Conservation (phyloP, 2,329 filamentous ascomycete species). For the Phaeosphaeria sp. region DNA sequence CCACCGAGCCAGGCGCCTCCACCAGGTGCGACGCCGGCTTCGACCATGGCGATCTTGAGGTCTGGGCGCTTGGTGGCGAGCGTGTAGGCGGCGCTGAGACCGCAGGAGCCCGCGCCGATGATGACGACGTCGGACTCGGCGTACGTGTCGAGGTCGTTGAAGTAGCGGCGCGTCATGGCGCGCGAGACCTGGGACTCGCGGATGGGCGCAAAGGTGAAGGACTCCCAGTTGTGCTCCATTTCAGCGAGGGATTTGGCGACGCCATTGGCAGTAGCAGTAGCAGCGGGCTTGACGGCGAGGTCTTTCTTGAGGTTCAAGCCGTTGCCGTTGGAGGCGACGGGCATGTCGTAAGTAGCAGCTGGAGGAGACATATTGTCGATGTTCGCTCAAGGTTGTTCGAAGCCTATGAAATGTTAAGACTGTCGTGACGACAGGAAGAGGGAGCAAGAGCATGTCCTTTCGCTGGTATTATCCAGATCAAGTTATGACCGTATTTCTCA, state of each 20-base stretch:
- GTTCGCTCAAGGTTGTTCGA: slow-evolving; percentile 39
- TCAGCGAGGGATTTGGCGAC: slow-evolving; percentile 65
- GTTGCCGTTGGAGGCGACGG: slow-evolving; percentile 44
- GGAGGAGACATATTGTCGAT: slow-evolving; percentile 73
- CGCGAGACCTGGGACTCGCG: slow-evolving; percentile 91
- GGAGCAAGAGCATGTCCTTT: slow-evolving; percentile 88
- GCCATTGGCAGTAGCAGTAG: slow-evolving; percentile 38
- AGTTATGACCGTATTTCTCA: slow-evolving; percentile 96
- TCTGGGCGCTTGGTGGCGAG: slow-evolving; percentile 84
- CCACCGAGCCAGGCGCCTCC: slow-evolving; percentile 93
- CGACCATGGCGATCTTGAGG: slow-evolving; percentile 88
- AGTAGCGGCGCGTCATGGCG: slow-evolving; percentile 94
- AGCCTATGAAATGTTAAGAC: slow-evolving; percentile 41
- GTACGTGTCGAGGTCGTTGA: slow-evolving; percentile 84
- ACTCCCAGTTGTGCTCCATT: slow-evolving; percentile 79
- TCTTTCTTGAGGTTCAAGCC: slow-evolving; percentile 43
- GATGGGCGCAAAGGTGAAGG: slow-evolving; percentile 83
- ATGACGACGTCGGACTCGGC: slow-evolving; percentile 95
- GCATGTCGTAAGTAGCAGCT: slow-evolving; percentile 65
- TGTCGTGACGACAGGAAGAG: slow-evolving; percentile 41
- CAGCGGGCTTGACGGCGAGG: slow-evolving; percentile 57
- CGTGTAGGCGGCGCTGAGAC: slow-evolving; percentile 82
- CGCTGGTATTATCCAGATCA: slow-evolving; percentile 99
- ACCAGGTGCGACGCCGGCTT: slow-evolving; percentile 82
- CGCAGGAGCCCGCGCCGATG: slow-evolving; percentile 87